Base-by-base conservation (phyloP, 192 early-diverging fungal genomes). In the Mortierella alpina region DNA sequence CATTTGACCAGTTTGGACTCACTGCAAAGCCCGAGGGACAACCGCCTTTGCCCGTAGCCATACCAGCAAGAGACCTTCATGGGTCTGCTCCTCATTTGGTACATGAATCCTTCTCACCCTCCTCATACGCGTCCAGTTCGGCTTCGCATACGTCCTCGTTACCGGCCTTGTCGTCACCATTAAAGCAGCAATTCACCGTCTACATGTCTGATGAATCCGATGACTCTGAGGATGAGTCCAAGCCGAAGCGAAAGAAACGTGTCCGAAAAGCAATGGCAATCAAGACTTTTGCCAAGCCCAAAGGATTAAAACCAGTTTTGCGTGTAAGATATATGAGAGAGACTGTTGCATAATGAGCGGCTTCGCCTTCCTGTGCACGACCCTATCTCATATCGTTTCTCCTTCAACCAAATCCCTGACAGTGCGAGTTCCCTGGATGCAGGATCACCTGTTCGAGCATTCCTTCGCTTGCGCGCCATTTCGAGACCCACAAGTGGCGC, bases 401-500 rank as follows among this genome's bases (percentile, higher is more conserved):
- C 6, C 12, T n/a, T n/a, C n/a, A n/a, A n/a, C n/a, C n/a, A n/a
- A n/a, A n/a, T n/a, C n/a, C n/a, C n/a, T 14, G n/a, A 44, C 52
- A 58, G 75, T 79, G 75, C 18, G 0, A 11, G 0, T 41, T 59
- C 7, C 41, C 46, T 10, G 69, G 59, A 0, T 80, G 77, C 57
- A 52, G 13, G 18, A 54, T 48, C 20, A 39, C 14, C 7, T 80
- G 77, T 14, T 66, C 77, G 46, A 72, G 77, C 20, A 20, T 17
- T 6, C 70, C 77, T 2, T 72, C 70, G 0, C 65, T 80, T 0
- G 54, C 20, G 1, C 77, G 77, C 3, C 77, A 80, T 22, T 31
- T 41, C 0, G 62, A 63, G 5, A 42, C 70, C 8, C 77, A 80
- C 47, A 55, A 48, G 20, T 80, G 77, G 77, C 63, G 68, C 1